A percentile compares a stretch with the other conserved stretches of the same genome.
These are phyloP conservation scores for Trichomonas tenax DNA, from an alignment of 208 protist species.

Conservation along the genomic window DNA sequence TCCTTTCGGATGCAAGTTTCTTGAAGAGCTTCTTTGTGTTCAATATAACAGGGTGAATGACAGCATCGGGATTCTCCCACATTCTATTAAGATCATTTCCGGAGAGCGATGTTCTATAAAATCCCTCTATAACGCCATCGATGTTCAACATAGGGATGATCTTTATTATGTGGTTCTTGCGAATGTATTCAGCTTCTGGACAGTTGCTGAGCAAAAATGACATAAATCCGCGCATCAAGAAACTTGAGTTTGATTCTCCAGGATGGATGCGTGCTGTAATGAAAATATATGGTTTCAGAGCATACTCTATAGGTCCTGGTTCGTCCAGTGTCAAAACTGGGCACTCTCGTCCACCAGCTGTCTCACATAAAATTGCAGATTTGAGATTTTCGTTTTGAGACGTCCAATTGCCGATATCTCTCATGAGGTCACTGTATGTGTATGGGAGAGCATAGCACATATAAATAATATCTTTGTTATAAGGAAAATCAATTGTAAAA, in stretches of 20 bases:
- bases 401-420: not conserved
- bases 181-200: not conserved
- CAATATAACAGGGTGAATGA: slow-evolving; percentile 33
- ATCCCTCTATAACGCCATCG: slow-evolving; percentile 87
- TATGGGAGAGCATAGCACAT: slow-evolving; percentile 83
- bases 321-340: not conserved
- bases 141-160: slow-evolving; percentile 81
- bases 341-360: not conserved
- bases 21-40: slow-evolving; percentile 4
- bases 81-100: slow-evolving; percentile 82
- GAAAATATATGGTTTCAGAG: slow-evolving; percentile 45
- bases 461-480: slow-evolving; percentile 59
- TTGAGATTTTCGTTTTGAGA: not conserved
- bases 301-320: not conserved
- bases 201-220: not conserved
- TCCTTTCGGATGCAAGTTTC: not conserved
- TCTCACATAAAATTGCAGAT: not conserved
- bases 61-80: slow-evolving; percentile 46
- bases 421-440: slow-evolving; percentile 66
- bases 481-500: slow-evolving; percentile 61
- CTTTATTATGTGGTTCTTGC: not conserved
- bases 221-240: slow-evolving; percentile 68
- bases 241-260: slow-evolving; percentile 79
- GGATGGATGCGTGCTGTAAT: slow-evolving; percentile 82
- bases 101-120: slow-evolving; percentile 76